Conservation (phyloP, 108 stramenopile genomes). For the Nitzschia palea region DNA sequence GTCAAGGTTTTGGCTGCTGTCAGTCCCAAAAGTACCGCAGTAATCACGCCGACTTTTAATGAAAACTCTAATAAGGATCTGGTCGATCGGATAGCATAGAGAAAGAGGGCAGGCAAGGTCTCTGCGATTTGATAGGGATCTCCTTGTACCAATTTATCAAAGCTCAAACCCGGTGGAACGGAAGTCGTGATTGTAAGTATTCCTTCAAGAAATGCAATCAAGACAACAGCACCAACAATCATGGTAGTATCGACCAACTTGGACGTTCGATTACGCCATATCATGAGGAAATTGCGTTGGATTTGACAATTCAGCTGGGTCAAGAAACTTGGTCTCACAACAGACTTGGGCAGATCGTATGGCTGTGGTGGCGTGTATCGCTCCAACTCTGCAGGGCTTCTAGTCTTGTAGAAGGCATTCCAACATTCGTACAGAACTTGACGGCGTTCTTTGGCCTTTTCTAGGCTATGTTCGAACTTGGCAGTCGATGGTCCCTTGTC, state of each 20-base stretch:
- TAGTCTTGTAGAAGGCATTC: constrained; percentile 14
- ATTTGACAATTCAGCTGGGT: constrained; percentile 32
- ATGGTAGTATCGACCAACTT: constrained; percentile 31
- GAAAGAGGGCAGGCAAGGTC: constrained; percentile 10
- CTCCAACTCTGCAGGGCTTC: neutral
- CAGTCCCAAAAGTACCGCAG: constrained; percentile 41
- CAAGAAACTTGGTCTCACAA: constrained; percentile 11
- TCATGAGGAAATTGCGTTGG: constrained; percentile 20
- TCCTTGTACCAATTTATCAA: constrained; percentile 6
- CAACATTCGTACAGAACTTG: constrained; percentile 30
- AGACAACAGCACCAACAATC: constrained; percentile 31
- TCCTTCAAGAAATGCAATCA: constrained; percentile 34
- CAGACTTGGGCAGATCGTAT: constrained; percentile 22
- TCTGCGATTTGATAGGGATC: neutral
- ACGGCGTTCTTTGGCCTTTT: constrained; percentile 24
- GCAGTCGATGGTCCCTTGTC: neutral
- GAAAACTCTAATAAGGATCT: constrained; percentile 11
- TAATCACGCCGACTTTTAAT: constrained; percentile 37
- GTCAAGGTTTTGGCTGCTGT: constrained; percentile 33
- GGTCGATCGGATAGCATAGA: constrained; percentile 7
- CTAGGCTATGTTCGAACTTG: neutral
- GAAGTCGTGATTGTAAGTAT: constrained; percentile 2
- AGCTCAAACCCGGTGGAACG: constrained; percentile 4
- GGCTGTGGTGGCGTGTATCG: constrained; percentile 23
- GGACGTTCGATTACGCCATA: constrained; percentile 30